Percentiles rank a stretch among this genome's conserved stretches.
These are phyloP conservation scores for Colletotrichum truncatum DNA, from an alignment of 2,329 filamentous ascomycete genomes.

Conservation along the genomic window DNA sequence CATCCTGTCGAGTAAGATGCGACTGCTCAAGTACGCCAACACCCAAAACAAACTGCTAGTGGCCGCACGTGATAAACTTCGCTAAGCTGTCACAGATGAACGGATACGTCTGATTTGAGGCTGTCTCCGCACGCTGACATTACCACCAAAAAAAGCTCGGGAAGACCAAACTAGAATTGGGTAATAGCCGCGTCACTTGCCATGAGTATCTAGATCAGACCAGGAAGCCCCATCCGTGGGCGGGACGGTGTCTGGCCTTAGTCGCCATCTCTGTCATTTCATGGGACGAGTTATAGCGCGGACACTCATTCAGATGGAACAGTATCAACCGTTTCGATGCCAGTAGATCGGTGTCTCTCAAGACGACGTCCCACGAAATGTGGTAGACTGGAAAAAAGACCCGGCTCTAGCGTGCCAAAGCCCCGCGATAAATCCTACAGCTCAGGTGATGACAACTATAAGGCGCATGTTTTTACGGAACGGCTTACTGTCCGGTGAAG, in stretches of 20 bases:
- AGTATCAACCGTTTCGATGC: slow-evolving; percentile 6
- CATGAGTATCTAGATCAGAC: not conserved
- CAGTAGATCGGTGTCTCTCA: not conserved
- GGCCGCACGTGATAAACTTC: not conserved
- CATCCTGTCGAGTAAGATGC: too few species aligned
- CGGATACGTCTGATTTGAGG: slow-evolving; percentile 2
- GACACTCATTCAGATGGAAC: slow-evolving; percentile 3
- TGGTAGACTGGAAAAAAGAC: not conserved
- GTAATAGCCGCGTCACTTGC: slow-evolving; percentile 21
- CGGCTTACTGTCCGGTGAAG: not conserved
- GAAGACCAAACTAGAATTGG: not conserved
- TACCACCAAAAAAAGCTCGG: not conserved
- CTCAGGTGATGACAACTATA: not conserved
- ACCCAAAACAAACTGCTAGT: not conserved
- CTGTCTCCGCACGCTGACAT: slow-evolving; percentile 3
- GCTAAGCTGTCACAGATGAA: not conserved
- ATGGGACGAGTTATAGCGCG: slow-evolving; percentile 7
- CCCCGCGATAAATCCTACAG: not conserved
- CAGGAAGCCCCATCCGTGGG: not conserved
- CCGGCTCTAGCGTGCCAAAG: not conserved
- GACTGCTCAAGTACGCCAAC: too few species aligned
- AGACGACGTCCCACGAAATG: not conserved
- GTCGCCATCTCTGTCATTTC: slow-evolving; percentile 4
- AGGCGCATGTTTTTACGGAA: not conserved
- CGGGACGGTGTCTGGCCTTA: not conserved